Evolutionary conservation across 208 protist species (phyloP).

Genomic region (Entamoeba invadens): DNA sequence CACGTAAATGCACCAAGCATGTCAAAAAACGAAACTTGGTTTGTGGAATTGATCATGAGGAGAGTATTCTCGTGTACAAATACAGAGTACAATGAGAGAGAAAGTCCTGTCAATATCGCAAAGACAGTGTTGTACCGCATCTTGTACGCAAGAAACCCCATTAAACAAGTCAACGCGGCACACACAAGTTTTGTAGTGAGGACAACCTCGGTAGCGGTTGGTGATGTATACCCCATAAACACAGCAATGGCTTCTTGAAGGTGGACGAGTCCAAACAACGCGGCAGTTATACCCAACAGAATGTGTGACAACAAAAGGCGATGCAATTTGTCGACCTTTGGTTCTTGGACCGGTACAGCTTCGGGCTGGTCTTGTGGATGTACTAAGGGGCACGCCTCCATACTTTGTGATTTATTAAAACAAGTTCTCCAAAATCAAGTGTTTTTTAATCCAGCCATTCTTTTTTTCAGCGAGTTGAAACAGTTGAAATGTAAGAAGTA

Average conservation of each 20-base stretch:
- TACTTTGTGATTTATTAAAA: no score
- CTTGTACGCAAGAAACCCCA: neutral
- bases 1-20: no score
- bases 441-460: no score
- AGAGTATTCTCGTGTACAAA: neutral
- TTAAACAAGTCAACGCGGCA: neutral
- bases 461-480: no score
- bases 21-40: neutral
- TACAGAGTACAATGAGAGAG: neutral
- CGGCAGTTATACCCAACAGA: neutral
- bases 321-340: no score
- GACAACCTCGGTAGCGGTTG: neutral
- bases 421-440: no score
- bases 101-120: neutral
- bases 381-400: no score
- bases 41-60: neutral
- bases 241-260: neutral
- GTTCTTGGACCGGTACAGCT: no score
- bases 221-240: neutral
- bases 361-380: no score
- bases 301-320: neutral
- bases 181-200: neutral
- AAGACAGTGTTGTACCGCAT: neutral
- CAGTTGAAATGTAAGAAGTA: no score
- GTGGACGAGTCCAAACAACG: neutral